phyloP scores from a whole-genome alignment of 163 green algal genomes.

The Coccomyxa subellipsoidea region DNA sequence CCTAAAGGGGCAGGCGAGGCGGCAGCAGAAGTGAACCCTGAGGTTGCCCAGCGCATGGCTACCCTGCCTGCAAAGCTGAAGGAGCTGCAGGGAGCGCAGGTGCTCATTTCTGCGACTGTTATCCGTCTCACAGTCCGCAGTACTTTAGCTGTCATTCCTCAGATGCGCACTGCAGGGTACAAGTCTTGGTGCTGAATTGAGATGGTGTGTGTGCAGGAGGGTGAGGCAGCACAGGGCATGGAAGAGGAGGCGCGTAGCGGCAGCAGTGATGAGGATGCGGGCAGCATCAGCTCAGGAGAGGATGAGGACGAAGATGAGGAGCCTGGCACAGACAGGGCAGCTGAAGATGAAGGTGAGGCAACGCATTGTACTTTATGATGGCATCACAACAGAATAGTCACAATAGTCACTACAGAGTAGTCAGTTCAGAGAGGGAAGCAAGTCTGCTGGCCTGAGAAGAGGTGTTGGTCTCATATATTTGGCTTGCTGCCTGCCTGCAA shows the following conservation, averaged over 20 bases:
- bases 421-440: too few species aligned
- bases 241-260: conserved; percentile 8
- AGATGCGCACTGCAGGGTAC: conserved; percentile 16
- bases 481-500: neutral
- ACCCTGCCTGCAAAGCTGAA: neutral
- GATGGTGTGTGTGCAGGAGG: conserved; percentile 1
- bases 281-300: conserved; percentile 16
- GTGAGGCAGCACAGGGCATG: conserved; percentile 7
- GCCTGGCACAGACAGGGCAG: neutral
- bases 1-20: neutral
- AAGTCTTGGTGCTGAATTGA: neutral
- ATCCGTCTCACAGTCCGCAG: too few species aligned
- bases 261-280: conserved; percentile 33
- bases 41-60: neutral
- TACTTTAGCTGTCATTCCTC: too few species aligned
- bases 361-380: too few species aligned
- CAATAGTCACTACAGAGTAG: too few species aligned
- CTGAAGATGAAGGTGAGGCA: conserved; percentile 24
- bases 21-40: neutral
- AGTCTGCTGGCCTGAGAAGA: too few species aligned
- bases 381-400: too few species aligned
- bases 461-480: neutral
- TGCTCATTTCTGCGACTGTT: too few species aligned
- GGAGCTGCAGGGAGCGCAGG: neutral
- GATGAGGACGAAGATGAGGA: conserved; percentile 14